Conservation (phyloP, 208 protist genomes). For the Angomonas ambiguus region DNA sequence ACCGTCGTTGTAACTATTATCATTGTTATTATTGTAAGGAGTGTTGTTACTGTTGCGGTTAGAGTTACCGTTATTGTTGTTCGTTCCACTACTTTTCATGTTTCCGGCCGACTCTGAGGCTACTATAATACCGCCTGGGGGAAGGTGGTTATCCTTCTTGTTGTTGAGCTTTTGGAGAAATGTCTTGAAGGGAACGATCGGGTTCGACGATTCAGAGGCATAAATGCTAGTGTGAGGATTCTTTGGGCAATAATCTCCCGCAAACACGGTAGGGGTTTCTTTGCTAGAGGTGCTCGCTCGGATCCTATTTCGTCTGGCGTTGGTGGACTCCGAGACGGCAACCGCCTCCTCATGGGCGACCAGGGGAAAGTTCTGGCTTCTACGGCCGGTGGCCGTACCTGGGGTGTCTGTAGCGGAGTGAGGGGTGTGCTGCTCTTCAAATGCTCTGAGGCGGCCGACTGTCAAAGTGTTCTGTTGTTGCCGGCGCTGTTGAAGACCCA, state of each 20-base stretch:
- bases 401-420: background rate
- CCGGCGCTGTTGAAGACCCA: slow-evolving; percentile 33
- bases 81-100: background rate
- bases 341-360: slow-evolving; percentile 31
- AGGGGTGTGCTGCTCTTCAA: slow-evolving; percentile 25
- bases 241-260: background rate
- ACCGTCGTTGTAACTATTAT: background rate
- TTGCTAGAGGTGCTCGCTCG: slow-evolving; percentile 9
- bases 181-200: background rate
- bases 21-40: background rate
- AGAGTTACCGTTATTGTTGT: background rate
- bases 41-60: slow-evolving; percentile 6
- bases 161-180: background rate
- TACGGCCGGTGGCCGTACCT: background rate
- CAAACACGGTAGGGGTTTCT: background rate
- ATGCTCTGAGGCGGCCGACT: slow-evolving; percentile 37
- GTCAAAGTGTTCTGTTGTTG: slow-evolving; percentile 42
- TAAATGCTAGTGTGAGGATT: background rate
- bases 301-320: slow-evolving; percentile 16
- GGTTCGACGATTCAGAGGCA: background rate
- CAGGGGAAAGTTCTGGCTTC: slow-evolving; percentile 6
- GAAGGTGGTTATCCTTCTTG: background rate
- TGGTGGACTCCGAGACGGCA: slow-evolving; percentile 18
- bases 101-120: background rate
- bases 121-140: background rate